These are phyloP conservation scores for Botrytis tulipae DNA, from an alignment of 2,329 filamentous ascomycete species.

Conservation along the genomic window DNA sequence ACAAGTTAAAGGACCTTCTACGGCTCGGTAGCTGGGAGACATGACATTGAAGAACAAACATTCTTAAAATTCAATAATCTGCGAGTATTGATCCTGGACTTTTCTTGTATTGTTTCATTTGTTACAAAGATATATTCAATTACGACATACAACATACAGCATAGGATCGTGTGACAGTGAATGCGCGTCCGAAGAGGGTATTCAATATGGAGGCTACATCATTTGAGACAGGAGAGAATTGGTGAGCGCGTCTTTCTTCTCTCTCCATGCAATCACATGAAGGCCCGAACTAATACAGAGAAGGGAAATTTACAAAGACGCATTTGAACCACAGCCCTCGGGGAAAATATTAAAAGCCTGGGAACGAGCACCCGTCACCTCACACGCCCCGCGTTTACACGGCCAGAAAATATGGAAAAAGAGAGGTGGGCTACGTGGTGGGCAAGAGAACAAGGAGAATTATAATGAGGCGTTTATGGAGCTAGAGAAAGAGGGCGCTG, in stretches of 20 bases:
- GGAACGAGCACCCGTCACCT: conserved; percentile 37
- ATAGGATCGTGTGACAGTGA: background rate
- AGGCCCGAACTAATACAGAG: background rate
- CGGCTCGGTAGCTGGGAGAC: background rate
- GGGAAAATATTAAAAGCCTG: conserved; percentile 30
- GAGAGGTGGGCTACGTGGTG: conserved; percentile 18
- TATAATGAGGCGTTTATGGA: conserved; percentile 35
- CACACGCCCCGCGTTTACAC: conserved; percentile 36
- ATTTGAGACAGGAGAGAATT: conserved; percentile 17
- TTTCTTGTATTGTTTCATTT: background rate
- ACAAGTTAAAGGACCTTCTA: background rate
- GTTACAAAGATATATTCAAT: background rate
- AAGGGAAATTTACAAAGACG: conserved; percentile 37
- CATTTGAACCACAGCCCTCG: conserved; percentile 31
- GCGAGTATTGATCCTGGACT: background rate
- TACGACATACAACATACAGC: background rate
- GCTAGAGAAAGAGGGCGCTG: conserved; percentile 39
- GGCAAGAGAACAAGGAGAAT: conserved; percentile 30
- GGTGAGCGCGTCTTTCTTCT: conserved; percentile 25
- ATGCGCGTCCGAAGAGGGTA: background rate
- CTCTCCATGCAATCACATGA: background rate
- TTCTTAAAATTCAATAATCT: conserved; percentile 7
- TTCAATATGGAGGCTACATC: conserved; percentile 5
- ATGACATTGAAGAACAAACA: background rate
- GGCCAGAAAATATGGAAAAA: conserved; percentile 40